Percentiles rank a stretch among this genome's conserved stretches.
Conservation (phyloP, 768 basidiomycete genomes). For the Tricholoma bakamatsutake region DNA sequence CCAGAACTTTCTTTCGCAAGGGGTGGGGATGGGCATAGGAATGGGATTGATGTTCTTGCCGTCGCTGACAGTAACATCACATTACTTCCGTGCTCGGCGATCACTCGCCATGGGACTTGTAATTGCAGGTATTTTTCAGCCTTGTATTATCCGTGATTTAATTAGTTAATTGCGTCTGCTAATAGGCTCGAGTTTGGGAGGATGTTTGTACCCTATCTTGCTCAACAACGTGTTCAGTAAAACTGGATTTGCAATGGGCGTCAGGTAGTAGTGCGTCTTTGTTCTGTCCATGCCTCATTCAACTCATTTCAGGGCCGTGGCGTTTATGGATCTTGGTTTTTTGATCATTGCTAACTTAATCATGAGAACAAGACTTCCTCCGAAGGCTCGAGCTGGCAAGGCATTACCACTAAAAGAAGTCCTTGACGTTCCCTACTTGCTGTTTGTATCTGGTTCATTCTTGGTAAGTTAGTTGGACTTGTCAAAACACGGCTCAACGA, state of each 20-base stretch:
- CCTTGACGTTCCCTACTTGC: slow-evolving; percentile 35
- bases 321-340: slow-evolving; percentile 38
- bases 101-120: slow-evolving; percentile 53
- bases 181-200: slow-evolving; percentile 41
- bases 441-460: slow-evolving; percentile 37
- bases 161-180: not conserved
- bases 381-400: slow-evolving; percentile 15
- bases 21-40: slow-evolving; percentile 50
- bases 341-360: slow-evolving; percentile 37
- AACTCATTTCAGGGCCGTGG: slow-evolving; percentile 32
- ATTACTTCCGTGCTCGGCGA: slow-evolving; percentile 44
- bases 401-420: slow-evolving; percentile 27
- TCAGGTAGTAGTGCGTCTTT: slow-evolving; percentile 27
- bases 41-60: slow-evolving; percentile 53
- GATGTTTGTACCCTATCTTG: slow-evolving; percentile 46
- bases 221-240: slow-evolving; percentile 40
- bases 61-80: slow-evolving; percentile 43
- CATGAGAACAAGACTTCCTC: slow-evolving; percentile 37
- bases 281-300: slow-evolving; percentile 14
- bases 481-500: not conserved
- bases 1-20: slow-evolving; percentile 50
- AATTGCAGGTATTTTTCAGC: slow-evolving; percentile 33
- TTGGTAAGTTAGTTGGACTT: slow-evolving; percentile 19
- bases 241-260: slow-evolving; percentile 36
- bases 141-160: not conserved